Evolutionary conservation across 495 filamentous ascomycete genomes (phyloP), one percentile per base, ranked within the genome.

Genomic region (Parathielavia hyrcaniae): DNA sequence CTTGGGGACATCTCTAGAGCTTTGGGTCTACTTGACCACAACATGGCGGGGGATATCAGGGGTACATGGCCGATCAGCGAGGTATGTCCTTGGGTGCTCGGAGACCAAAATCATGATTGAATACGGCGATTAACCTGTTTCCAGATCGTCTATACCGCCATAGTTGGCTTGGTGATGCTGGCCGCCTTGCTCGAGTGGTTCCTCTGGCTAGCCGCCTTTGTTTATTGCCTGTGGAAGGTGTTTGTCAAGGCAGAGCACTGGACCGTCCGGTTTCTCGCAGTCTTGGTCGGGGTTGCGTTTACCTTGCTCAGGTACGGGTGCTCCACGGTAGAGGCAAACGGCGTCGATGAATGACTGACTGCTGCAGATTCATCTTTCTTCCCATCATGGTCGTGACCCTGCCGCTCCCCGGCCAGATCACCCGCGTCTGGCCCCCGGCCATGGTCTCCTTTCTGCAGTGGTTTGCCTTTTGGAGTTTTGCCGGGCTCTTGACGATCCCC

Each of bases 401-500:
- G 26, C 93, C 93, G 0, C 76, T 97, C 11, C 93, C 93, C 8
- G 64, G 79, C 12, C 77, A 83, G 58, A 76, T 96, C 46, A 84
- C 82, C 0, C 71, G 80, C 54, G 76, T 87, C 58, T 91, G 91
- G 70, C 92, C 93, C 1, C 23, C 64, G 7, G 23, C 59, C 2
- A 78, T 93, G 75, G 85, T 91, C 40, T 67, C 60, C 19, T 76
- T 87, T 48, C 79, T 97, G 17, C 93, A 97, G 68, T 95, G 90
- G 90, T 97, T 97, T 62, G 92, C 91, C 5, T 97, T 98, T 67
- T 96, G 88, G 84, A 81, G 88, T n/a, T 98, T 98, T 64, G 84
- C 92, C 0, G 83, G 78, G 50, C 81, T 97, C 13, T 73, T 98
- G 35, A 87, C 86, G 1, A 77, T 96, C 9, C 93, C 93, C 2